A percentile compares a stretch with the other conserved stretches of the same genome.
These are phyloP conservation scores for Lecanicillium sp. DNA, from an alignment of 2,329 filamentous ascomycete genomes.

Conservation along the genomic window DNA sequence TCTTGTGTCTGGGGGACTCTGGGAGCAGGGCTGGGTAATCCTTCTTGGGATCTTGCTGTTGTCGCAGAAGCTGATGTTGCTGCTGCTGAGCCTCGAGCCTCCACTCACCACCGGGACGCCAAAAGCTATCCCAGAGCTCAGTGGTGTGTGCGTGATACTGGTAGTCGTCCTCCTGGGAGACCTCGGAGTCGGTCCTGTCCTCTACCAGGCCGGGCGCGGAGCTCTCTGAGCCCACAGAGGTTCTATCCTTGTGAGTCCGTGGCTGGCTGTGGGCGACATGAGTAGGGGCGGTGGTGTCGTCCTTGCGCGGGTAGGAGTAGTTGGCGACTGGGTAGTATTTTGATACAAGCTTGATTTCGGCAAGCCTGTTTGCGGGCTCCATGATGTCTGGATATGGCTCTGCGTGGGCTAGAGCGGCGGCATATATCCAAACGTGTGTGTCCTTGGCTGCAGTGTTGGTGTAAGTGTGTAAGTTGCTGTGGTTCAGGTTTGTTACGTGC, in stretches of 20 bases:
- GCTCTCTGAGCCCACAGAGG: constrained; percentile 36
- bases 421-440: too few relatives aligned
- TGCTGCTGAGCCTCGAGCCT: constrained; percentile 5
- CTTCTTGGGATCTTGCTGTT: constrained; percentile 11
- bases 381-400: constrained; percentile 17
- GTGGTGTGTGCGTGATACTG: constrained; percentile 36
- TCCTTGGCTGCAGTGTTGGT: too few relatives aligned
- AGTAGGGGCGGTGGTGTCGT: constrained; percentile 10
- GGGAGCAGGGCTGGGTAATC: constrained; percentile 23
- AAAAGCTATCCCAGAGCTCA: constrained; percentile 46
- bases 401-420: not conserved
- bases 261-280: constrained; percentile 7
- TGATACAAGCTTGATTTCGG: constrained; percentile 29
- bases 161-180: constrained; percentile 42
- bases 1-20: constrained; percentile 16
- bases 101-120: constrained; percentile 20
- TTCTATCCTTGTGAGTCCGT: constrained; percentile 22
- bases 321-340: constrained; percentile 32
- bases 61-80: constrained; percentile 10
- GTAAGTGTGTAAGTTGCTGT: too few relatives aligned
- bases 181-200: constrained; percentile 42
- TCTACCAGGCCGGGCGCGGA: constrained; percentile 43
- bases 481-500: not conserved
- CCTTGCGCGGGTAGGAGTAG: constrained; percentile 30
- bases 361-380: constrained; percentile 28